Percentiles rank a stretch among this genome's conserved stretches.
These are phyloP conservation scores for Globisporangium middletonii DNA, from an alignment of 352 stramenopile species.

Conservation along the genomic window DNA sequence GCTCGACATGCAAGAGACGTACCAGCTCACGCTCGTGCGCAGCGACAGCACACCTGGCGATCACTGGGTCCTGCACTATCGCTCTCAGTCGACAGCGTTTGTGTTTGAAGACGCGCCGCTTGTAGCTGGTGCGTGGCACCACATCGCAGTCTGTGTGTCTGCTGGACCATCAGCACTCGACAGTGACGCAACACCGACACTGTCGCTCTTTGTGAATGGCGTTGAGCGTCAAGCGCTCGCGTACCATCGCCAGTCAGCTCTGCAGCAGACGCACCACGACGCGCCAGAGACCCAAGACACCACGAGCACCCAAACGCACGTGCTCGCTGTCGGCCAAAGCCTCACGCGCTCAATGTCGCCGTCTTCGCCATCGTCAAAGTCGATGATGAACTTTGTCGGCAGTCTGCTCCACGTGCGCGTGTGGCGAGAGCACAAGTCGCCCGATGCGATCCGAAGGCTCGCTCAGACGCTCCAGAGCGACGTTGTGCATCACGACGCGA, in stretches of 20 bases:
- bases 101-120: slow-evolving; percentile 16
- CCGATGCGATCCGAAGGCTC: neutral
- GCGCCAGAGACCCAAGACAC: neutral
- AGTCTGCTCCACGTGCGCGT: slow-evolving; percentile 7
- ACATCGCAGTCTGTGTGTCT: slow-evolving; percentile 15
- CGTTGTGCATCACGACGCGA: neutral
- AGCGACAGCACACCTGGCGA: neutral
- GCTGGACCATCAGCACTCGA: neutral
- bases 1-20: slow-evolving; percentile 27
- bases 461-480: slow-evolving; percentile 1
- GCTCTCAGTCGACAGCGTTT: slow-evolving; percentile 21
- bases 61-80: slow-evolving; percentile 22
- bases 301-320: slow-evolving; percentile 1
- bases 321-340: slow-evolving; percentile 26
- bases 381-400: neutral
- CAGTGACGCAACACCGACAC: neutral
- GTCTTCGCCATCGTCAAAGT: neutral
- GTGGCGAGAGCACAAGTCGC: neutral
- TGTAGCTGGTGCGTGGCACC: slow-evolving; percentile 16
- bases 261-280: neutral
- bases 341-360: slow-evolving; percentile 15
- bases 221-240: slow-evolving; percentile 14
- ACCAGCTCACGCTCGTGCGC: slow-evolving; percentile 22
- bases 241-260: slow-evolving; percentile 6
- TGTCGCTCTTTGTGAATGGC: slow-evolving; percentile 23